Percentiles rank a stretch among this genome's conserved stretches.
phyloP scores from a whole-genome alignment of 768 basidiomycete species.

The Agaricus bisporus region DNA sequence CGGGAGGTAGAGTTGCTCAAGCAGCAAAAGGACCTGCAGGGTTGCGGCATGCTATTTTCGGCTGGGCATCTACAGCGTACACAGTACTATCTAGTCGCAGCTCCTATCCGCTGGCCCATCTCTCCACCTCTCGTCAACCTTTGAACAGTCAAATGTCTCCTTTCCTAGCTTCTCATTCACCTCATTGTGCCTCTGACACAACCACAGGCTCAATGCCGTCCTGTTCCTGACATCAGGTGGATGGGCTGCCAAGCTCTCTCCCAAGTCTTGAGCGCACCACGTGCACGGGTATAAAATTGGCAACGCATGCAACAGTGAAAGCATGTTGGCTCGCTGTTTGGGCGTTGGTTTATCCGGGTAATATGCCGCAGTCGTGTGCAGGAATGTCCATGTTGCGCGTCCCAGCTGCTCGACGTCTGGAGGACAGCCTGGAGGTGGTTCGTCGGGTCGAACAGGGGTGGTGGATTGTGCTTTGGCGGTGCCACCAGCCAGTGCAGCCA shows the following conservation, averaged over 20 bases:
- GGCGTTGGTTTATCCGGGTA: constrained; percentile 81
- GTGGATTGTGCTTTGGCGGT: constrained; percentile 7
- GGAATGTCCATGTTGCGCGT: constrained; percentile 92
- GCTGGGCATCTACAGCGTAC: not conserved
- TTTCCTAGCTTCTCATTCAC: constrained; percentile 88
- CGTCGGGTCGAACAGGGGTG: constrained; percentile 18
- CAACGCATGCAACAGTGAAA: constrained; percentile 67
- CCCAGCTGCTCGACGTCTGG: constrained; percentile 89
- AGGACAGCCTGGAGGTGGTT: constrained; percentile 67
- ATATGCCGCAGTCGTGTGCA: constrained; percentile 93
- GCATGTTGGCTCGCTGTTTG: constrained; percentile 78
- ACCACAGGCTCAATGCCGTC: constrained; percentile 68
- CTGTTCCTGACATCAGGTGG: constrained; percentile 80
- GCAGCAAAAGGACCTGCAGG: no score
- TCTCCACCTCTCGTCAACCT: constrained; percentile 85
- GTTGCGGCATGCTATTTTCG: not conserved
- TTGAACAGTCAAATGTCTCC: constrained; percentile 72
- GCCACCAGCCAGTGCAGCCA: constrained; percentile 22
- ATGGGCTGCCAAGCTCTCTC: constrained; percentile 52
- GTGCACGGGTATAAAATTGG: constrained; percentile 86
- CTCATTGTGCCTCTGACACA: constrained; percentile 90
- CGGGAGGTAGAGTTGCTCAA: not conserved
- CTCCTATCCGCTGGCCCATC: constrained; percentile 85
- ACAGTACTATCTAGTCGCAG: constrained; percentile 54
- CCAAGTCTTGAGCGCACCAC: constrained; percentile 81